Conservation (phyloP, 108 stramenopile genomes). For the Nitzschia sp. region DNA sequence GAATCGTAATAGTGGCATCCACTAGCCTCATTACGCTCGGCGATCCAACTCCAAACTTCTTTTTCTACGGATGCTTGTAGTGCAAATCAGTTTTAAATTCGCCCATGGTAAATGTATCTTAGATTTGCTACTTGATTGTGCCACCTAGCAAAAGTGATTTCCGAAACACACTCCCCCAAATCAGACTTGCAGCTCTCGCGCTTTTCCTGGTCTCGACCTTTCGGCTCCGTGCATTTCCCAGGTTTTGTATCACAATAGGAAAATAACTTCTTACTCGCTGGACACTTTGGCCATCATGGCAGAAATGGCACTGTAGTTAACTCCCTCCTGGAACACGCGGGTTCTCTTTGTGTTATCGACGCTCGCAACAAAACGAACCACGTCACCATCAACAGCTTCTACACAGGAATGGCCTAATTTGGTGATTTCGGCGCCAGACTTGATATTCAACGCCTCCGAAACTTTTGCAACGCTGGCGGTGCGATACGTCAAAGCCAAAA, state of each 20-base stretch:
- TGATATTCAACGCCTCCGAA: slow-evolving; percentile 54
- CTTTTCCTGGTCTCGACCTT: no score
- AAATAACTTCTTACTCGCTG: slow-evolving; percentile 34
- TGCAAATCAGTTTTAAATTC: no score
- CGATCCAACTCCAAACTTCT: no score
- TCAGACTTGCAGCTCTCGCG: no score
- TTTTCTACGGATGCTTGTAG: no score
- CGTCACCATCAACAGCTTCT: slow-evolving; percentile 43
- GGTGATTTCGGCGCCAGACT: slow-evolving; percentile 39
- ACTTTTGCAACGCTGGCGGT: slow-evolving; percentile 59
- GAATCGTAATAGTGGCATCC: slow-evolving; percentile 36
- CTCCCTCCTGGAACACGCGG: slow-evolving; percentile 63
- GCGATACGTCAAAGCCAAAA: slow-evolving; percentile 69
- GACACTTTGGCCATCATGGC: slow-evolving; percentile 47
- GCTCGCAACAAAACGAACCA: slow-evolving; percentile 62
- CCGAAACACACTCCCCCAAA: no score
- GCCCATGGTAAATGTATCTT: no score
- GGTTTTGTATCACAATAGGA: no score
- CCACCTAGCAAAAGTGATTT: no score
- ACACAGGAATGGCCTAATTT: slow-evolving; percentile 27
- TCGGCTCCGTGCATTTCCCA: no score
- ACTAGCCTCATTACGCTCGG: no score
- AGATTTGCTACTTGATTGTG: no score
- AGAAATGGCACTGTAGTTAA: slow-evolving; percentile 48
- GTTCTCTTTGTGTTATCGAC: slow-evolving; percentile 77